Percentiles rank a stretch among this genome's conserved stretches.
phyloP scores from a whole-genome alignment of 2,329 filamentous ascomycete genomes.

The Aspergillus carbonarius region DNA sequence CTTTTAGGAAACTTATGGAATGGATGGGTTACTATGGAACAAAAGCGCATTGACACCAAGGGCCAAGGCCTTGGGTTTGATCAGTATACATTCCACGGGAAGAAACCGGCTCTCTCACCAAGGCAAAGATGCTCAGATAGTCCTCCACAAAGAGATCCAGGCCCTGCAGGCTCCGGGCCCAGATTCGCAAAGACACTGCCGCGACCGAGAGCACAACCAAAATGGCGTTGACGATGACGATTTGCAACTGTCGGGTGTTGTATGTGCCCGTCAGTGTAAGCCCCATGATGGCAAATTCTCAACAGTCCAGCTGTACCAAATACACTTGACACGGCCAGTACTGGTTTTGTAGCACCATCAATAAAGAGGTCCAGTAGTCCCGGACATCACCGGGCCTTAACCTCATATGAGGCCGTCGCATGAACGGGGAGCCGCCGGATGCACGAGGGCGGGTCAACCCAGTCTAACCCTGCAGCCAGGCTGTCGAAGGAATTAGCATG shows the following conservation, averaged over 20 bases:
- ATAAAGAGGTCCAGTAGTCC: neutral
- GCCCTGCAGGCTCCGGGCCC: neutral
- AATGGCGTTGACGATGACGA: neutral
- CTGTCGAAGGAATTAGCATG: neutral
- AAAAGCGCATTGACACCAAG: neutral
- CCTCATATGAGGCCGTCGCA: neutral
- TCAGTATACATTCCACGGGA: too few relatives aligned
- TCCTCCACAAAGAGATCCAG: neutral
- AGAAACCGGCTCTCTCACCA: too few relatives aligned
- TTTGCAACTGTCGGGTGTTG: neutral
- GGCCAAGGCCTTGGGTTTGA: neutral
- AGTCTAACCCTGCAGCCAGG: neutral
- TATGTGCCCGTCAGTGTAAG: conserved; percentile 1
- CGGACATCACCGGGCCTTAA: neutral
- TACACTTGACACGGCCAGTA: too few relatives aligned
- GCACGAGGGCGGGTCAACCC: neutral
- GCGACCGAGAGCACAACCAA: neutral
- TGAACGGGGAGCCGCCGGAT: neutral
- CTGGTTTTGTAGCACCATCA: neutral
- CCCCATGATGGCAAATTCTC: neutral
- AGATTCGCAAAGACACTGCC: neutral
- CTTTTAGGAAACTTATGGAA: too few relatives aligned
- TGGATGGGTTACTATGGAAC: neutral
- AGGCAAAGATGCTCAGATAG: neutral
- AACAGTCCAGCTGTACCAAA: neutral